Evolutionary conservation across 1,284 basidiomycete genomes (phyloP).

Genomic region (Vanrija sp.): DNA sequence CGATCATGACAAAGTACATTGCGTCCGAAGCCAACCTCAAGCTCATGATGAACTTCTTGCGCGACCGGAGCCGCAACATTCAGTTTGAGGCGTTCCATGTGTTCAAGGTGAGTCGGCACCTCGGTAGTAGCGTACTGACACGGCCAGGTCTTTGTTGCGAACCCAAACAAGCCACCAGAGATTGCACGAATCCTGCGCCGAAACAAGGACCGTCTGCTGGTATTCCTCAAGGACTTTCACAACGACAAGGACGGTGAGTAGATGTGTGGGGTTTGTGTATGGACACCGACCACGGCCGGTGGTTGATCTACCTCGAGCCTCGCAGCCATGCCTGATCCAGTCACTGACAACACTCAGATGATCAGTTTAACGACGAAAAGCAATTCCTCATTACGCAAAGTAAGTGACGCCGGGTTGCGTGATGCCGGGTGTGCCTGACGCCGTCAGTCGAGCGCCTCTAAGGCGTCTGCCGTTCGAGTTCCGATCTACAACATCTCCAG

Average conservation of each 20-base stretch:
- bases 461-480: no score
- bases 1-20: slow-evolving; percentile 98
- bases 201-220: slow-evolving; percentile 89
- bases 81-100: slow-evolving; percentile 99
- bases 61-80: slow-evolving; percentile 97
- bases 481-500: no score
- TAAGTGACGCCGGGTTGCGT: slow-evolving; percentile 19
- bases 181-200: slow-evolving; percentile 86
- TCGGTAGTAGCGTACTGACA: background rate
- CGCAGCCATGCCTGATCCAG: no score
- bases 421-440: no score
- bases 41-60: slow-evolving; percentile 99
- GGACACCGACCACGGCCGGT: background rate
- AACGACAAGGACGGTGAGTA: slow-evolving; percentile 90
- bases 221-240: slow-evolving; percentile 89
- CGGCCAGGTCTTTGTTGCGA: slow-evolving; percentile 91
- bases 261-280: background rate
- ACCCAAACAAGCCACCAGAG: slow-evolving; percentile 95
- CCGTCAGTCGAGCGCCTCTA: no score
- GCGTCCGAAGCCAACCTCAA: slow-evolving; percentile 84
- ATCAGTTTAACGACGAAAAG: slow-evolving; percentile 96
- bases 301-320: background rate
- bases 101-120: slow-evolving; percentile 72
- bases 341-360: slow-evolving; percentile 57
- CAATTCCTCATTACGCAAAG: slow-evolving; percentile 90